Evolutionary conservation across 306 rosid genomes (phyloP).

Genomic region (Lotus japonicus): DNA sequence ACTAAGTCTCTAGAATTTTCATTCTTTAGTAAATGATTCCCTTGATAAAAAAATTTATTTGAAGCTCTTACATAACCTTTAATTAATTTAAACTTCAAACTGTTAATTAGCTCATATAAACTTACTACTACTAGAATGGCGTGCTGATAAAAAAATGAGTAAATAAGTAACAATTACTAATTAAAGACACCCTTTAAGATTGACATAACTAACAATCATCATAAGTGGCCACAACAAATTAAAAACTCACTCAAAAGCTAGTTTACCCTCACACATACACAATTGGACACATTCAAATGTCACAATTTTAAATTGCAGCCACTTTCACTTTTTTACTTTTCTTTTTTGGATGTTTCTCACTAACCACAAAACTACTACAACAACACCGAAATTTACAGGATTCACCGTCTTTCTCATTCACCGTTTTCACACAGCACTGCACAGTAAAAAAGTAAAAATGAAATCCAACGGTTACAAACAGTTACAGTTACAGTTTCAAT

Average conservation of each 20-base stretch:
- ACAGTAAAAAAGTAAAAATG: neutral
- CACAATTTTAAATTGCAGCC: neutral
- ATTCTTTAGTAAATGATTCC: no score
- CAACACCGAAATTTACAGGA: conserved; percentile 9
- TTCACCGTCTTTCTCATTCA: neutral
- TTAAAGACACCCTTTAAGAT: no score
- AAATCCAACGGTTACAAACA: conserved; percentile 6
- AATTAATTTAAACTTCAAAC: no score
- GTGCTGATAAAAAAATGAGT: no score
- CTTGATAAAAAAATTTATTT: no score
- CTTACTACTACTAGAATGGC: no score
- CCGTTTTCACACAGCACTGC: neutral
- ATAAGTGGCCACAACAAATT: neutral
- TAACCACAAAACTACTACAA: neutral
- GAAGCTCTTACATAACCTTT: no score
- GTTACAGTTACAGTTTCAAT: neutral
- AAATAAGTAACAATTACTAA: no score
- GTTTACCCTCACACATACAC: neutral
- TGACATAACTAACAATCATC: no score
- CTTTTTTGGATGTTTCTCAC: no score
- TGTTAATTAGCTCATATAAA: neutral
- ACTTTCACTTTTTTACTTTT: neutral
- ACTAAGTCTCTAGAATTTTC: no score
- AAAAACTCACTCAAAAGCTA: neutral
- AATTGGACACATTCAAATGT: neutral